Evolutionary conservation across 1,139 yeast species (phyloP), one percentile per base, ranked within the genome.

Genomic region (Diutina pseudorugosa): DNA sequence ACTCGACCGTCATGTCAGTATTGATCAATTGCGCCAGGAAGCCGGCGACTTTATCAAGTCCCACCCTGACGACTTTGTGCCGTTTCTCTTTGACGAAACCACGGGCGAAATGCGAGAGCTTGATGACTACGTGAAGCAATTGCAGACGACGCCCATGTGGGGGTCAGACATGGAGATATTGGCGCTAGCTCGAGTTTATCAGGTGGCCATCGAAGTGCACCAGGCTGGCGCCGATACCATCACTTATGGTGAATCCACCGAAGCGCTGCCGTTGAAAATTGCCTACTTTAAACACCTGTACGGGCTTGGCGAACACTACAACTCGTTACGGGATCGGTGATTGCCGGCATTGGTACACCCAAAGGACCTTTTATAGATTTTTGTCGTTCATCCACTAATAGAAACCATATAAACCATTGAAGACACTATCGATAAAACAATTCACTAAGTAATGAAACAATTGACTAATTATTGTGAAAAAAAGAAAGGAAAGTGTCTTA

Each of bases 291-390:
- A 84, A 65, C 95, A 90, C 65, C 79, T 82, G 36, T 91, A 82
- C 65, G 95, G 96, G 0, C 74, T 93, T 45, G 98, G 98, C 45
- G 98, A 91, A 68, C 98, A 93, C 68, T 93, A 93, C 66, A 91
- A 93, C 65, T 88, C 97, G 4, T 69, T 80, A 36, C 11, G 49
- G 6, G 49, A 44, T 23, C 12, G 20, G 19, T 5, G 20, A 41
- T 9, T 41, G 43, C 7, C 7, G 43, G 41, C 25, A 23, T n/a
- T n/a, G n/a, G n/a, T n/a, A n/a, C n/a, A n/a, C n/a, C n/a, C n/a
- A 23, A 23, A 4, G 25, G 25, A 4, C 6, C 25, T 23, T 30
- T 30, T 30, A 30, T 30, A 30, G 36, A 30, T n/a, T n/a, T n/a
- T n/a, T n/a, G n/a, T n/a, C n/a, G n/a, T n/a, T n/a, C 36, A 14